Evolutionary conservation across 495 filamentous ascomycete genomes (phyloP), one percentile per base, ranked within the genome.

Genomic region (Hyaloscypha finlandica): DNA sequence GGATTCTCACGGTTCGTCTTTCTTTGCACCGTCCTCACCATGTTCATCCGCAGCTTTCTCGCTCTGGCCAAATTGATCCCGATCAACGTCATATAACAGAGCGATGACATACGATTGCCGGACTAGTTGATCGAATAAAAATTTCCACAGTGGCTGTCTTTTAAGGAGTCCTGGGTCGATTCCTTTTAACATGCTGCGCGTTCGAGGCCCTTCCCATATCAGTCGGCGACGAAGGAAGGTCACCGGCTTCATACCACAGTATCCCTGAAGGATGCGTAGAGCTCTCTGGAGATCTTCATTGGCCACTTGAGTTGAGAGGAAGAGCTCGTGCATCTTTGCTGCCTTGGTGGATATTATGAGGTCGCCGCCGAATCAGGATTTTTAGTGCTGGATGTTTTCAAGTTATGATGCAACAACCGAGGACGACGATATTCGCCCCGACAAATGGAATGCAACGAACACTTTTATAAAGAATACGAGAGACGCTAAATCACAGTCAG

Each of bases 261-360:
- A 64, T 1, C 72, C 72, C 61, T 74, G 72, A 2, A 74, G 59
- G 12, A 74, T 68, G n/a, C 39, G 32, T 3, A 71, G 37, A 12
- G 64, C 60, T 45, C 51, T 59, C 6, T 35, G 59, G 0, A 67
- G 39, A 32, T 71, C 67, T 8, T 68, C 67, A 39, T 70, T 52
- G 20, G 16, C 30, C 11, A 71, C 52, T 14, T 52, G 5, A 54
- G 64, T 55, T 31, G 63, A 65, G 3, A 74, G 66, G 33, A 69
- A 74, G 16, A 74, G 48, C 25, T 74, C 72, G 42, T 74, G 69
- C 72, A 74, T 74, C 8, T n/a, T 62, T n/a, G 32, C 31, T 19
- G 16, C 6, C 5, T 54, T 63, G 30, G n/a, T 4, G 42, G 42
- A 12, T 16, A 16, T 48, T 48, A 6, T 19, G 16, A 48, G 42